Evolutionary conservation across 306 rosid genomes (phyloP).

Genomic region (Geum urbanum): DNA sequence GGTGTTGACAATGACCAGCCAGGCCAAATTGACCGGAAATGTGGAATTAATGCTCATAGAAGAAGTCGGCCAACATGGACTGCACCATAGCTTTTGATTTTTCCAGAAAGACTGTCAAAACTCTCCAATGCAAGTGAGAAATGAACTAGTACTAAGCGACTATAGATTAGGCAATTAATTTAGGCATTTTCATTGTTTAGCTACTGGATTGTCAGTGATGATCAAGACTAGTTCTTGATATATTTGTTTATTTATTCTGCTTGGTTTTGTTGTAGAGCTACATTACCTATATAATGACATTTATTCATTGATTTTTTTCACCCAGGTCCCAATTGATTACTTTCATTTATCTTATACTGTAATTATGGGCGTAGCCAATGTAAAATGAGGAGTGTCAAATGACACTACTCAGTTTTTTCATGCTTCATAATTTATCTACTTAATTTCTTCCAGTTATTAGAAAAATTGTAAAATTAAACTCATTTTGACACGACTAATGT

Average conservation of each 20-base stretch:
- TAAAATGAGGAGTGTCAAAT: too few relatives aligned
- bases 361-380: too few relatives aligned
- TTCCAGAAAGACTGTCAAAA: background rate
- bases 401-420: too few relatives aligned
- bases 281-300: background rate
- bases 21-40: constrained; percentile 1
- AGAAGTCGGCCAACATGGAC: constrained; percentile 4
- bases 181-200: too few relatives aligned
- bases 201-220: background rate
- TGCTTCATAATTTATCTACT: too few relatives aligned
- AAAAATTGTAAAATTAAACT: too few relatives aligned
- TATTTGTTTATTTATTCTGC: background rate
- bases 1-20: background rate
- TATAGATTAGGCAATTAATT: too few relatives aligned
- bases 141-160: background rate
- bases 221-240: background rate
- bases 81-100: constrained; percentile 1
- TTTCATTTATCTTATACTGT: background rate
- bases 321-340: background rate
- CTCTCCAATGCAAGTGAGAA: background rate
- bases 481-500: too few relatives aligned
- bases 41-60: constrained; percentile 6
- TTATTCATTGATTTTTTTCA: background rate
- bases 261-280: background rate
- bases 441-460: too few relatives aligned